Conservation (phyloP, 2,329 filamentous ascomycete species). For the Aschersonia sp. region DNA sequence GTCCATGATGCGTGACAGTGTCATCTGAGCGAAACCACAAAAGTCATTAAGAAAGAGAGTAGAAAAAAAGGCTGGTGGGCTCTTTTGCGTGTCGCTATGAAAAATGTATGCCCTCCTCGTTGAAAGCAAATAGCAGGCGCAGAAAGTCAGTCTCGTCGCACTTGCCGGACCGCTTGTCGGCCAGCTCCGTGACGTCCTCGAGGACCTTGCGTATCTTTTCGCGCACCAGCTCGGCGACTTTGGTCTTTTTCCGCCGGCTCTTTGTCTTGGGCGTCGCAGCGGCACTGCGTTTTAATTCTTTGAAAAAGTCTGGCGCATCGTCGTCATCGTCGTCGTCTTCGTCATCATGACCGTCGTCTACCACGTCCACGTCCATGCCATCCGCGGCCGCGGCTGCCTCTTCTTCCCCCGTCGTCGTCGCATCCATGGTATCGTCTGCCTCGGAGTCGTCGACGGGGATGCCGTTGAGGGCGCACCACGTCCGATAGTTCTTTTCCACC, state of each 20-base stretch:
- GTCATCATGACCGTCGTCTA: constrained; percentile 49
- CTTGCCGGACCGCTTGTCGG: constrained; percentile 68
- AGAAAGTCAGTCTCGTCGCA: constrained; percentile 91
- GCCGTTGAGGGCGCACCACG: constrained; percentile 80
- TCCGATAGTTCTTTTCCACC: constrained; percentile 75
- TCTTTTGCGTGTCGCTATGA: constrained; percentile 28
- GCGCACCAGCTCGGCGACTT: constrained; percentile 66
- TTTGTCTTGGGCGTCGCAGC: constrained; percentile 39
- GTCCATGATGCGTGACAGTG: neutral
- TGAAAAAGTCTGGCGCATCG: constrained; percentile 74
- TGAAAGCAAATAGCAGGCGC: constrained; percentile 66
- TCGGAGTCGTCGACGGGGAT: constrained; percentile 59
- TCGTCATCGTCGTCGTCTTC: constrained; percentile 45
- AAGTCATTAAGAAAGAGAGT: no score
- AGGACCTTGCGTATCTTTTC: constrained; percentile 79
- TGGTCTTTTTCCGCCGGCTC: constrained; percentile 61
- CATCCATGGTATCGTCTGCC: constrained; percentile 27
- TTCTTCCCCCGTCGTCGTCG: constrained; percentile 19
- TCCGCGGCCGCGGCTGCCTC: constrained; percentile 26
- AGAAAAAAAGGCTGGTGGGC: neutral
- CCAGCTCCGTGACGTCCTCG: constrained; percentile 63
- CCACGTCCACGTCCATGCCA: constrained; percentile 38
- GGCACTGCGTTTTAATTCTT: constrained; percentile 37
- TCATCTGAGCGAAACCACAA: no score
- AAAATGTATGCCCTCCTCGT: constrained; percentile 88